Base-by-base conservation (phyloP, 1,139 yeast genomes). In the Magnusiomyces ingens region DNA sequence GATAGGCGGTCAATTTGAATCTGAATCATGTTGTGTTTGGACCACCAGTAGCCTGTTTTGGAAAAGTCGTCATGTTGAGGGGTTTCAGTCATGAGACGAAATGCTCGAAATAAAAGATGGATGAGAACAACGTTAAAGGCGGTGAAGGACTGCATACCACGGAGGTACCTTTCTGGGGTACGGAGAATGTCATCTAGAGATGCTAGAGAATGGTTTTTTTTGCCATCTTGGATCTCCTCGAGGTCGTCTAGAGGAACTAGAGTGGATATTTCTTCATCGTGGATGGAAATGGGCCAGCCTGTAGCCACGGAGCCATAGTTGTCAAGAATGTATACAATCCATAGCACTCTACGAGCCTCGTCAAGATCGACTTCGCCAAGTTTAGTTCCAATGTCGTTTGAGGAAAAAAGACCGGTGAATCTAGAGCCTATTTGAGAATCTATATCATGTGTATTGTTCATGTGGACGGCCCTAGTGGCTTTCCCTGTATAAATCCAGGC, bases 401-500 rank as follows among this genome's bases (percentile, higher is more conserved):
- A 19, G 1, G 38, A 12, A 19, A n/a, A 35, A 22, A n/a, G 35
- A 15, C 21, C 50, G 13, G 32, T 43, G 50, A 49, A 46, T 52
- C 51, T 49, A 1, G 48, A 21, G 22, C 52, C 53, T 2, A 18
- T 35, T 13, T 11, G 53, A 4, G 52, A 45, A 5, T 55, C 58
- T 11, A 57, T 55, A 44, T 66, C 67, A 40, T 63, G 62, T 48
- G 64, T 56, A 43, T 60, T 59, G 49, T 57, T 54, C 64, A 66
- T 64, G 12, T 57, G 54, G 43, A 61, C 56, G 2, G 64, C 60
- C 6, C 66, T 56, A 38, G 60, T 52, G 1, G 67, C 63, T 15
- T 59, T 57, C 3, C 71, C 71, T 5, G 62, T 59, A n/a, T 64
- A 55, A 22, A 64, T 50, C 70, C 71, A 67, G 2, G 68, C 70